A percentile compares a stretch with the other conserved stretches of the same genome.
These are phyloP conservation scores for Chara braunii DNA, from an alignment of 139 green algal genomes.

Conservation along the genomic window DNA sequence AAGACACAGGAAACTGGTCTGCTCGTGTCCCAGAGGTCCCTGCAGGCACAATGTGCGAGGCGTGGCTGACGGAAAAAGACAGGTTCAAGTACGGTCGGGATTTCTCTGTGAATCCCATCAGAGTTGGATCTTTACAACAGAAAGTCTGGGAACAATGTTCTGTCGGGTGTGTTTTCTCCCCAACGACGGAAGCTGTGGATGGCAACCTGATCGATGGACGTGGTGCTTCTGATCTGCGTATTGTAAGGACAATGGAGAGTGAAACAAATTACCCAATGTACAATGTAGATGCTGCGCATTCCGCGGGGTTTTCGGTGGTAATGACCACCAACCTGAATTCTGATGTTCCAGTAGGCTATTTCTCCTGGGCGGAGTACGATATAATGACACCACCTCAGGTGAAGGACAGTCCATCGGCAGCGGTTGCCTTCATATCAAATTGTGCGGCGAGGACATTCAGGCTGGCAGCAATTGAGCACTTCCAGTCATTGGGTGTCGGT, in stretches of 20 bases:
- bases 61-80: conserved; percentile 9
- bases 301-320: conserved; percentile 4
- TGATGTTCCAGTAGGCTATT: conserved; percentile 33
- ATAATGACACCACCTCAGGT: conserved; percentile 13
- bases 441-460: conserved; percentile 36
- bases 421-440: conserved; percentile 34
- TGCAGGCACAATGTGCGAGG: neutral
- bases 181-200: neutral
- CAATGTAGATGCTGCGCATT: too few species aligned
- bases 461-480: too few species aligned
- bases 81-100: conserved; percentile 3
- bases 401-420: conserved; percentile 1
- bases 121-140: neutral
- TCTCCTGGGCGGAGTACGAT: conserved; percentile 37
- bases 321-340: conserved; percentile 34
- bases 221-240: neutral
- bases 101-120: neutral
- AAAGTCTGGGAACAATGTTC: conserved; percentile 14
- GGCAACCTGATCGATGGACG: too few species aligned
- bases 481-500: conserved; percentile 1
- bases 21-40: neutral
- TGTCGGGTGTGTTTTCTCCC: conserved; percentile 3
- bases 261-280: too few species aligned
- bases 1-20: too few species aligned
- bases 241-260: too few species aligned